A percentile compares a stretch with the other conserved stretches of the same genome.
These are phyloP conservation scores for Penicillium canariense DNA, from an alignment of 495 filamentous ascomycete genomes.

Conservation along the genomic window DNA sequence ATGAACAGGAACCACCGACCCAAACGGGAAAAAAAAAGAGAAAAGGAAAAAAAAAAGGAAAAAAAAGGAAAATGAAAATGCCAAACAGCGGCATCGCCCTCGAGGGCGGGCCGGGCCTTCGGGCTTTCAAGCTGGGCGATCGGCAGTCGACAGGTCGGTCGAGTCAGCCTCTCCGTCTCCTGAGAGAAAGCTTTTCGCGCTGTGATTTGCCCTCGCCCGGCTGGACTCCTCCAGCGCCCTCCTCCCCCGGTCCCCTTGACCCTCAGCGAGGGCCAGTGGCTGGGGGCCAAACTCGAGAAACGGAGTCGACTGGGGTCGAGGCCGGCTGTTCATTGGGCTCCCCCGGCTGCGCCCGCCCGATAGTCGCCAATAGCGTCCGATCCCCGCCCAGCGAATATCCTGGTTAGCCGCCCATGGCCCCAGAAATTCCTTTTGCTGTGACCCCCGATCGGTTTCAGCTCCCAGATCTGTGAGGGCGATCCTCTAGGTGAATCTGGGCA, in stretches of 20 bases:
- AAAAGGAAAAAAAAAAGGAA: background rate
- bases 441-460: constrained; percentile 20
- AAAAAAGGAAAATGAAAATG: constrained; percentile 5
- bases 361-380: constrained; percentile 31
- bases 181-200: background rate
- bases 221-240: too few relatives aligned
- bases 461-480: constrained; percentile 7
- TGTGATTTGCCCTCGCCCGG: constrained; percentile 8
- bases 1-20: background rate
- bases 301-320: too few relatives aligned
- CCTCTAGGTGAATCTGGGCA: background rate
- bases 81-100: background rate
- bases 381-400: constrained; percentile 32
- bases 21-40: background rate
- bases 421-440: constrained; percentile 26
- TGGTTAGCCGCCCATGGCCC: constrained; percentile 39
- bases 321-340: constrained; percentile 8
- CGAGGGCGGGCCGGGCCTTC: constrained; percentile 33
- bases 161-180: constrained; percentile 11
- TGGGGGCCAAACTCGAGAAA: too few relatives aligned
- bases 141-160: constrained; percentile 20
- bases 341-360: constrained; percentile 26
- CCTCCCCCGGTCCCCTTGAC: too few relatives aligned
- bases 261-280: too few relatives aligned
- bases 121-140: constrained; percentile 19